Percentiles rank a stretch among this genome's conserved stretches.
Conservation (phyloP, 192 early-diverging fungal species). For the Gaertneriomyces sp. region DNA sequence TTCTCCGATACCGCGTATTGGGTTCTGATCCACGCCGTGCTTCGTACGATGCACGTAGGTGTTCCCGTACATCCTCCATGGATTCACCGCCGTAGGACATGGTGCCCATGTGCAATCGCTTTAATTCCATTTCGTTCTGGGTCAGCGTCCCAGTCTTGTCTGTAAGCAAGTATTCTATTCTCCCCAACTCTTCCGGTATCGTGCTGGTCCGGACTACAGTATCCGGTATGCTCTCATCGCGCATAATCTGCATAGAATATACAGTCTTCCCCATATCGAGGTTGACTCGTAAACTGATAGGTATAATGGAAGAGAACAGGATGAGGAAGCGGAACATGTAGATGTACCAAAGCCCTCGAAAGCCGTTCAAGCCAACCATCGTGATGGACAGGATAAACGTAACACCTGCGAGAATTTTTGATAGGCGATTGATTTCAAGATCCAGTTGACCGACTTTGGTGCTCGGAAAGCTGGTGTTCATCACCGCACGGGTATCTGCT, state of each 20-base stretch:
- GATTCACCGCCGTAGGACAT: constrained; percentile 88
- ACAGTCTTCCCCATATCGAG: constrained; percentile 95
- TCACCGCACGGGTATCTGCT: constrained; percentile 87
- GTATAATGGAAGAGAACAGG: constrained; percentile 92
- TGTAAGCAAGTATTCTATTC: constrained; percentile 87
- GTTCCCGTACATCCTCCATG: constrained; percentile 80
- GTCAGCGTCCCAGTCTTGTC: constrained; percentile 98
- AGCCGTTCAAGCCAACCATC: constrained; percentile 87
- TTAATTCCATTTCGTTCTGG: constrained; percentile 95
- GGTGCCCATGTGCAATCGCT: constrained; percentile 91
- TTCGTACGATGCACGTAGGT: constrained; percentile 48
- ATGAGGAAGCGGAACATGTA: constrained; percentile 92
- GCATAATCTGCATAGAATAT: constrained; percentile 86
- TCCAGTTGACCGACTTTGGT: constrained; percentile 91
- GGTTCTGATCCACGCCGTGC: constrained; percentile 12
- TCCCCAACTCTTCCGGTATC: constrained; percentile 92
- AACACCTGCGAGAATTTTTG: constrained; percentile 87
- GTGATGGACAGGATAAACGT: constrained; percentile 76
- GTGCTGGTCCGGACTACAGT: constrained; percentile 91
- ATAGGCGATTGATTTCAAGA: constrained; percentile 83
- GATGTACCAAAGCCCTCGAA: constrained; percentile 86
- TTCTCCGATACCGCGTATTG: constrained; percentile 49
- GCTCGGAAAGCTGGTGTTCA: constrained; percentile 90
- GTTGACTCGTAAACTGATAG: constrained; percentile 91
- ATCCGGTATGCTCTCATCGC: constrained; percentile 74